Base-by-base conservation (phyloP, 345 rosid genomes). In the Brassica rapa region DNA sequence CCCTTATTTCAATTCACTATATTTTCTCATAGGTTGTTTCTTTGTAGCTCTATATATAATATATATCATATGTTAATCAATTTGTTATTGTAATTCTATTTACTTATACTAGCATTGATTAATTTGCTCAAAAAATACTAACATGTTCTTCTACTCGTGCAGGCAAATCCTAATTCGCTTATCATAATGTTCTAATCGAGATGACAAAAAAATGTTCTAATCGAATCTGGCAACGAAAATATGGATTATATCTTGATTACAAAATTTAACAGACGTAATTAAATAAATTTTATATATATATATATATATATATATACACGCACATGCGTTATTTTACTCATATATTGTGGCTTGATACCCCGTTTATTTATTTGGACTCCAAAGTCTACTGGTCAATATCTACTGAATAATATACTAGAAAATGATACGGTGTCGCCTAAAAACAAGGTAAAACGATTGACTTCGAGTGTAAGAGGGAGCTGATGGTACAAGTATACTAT, bases 111-210 rank as follows among this genome's bases (percentile, higher is more conserved):
- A 29, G 8, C 14, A 24, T 57, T 80, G 11, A 56, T 75, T 25
- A 25, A 25, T 25, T 25, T 25, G 29, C 29, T 4, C 29, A 25
- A 25, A 25, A 25, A 25, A 56, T 9, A 5, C 56, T 25, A 29
- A 14, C 24, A 11, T 53, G 70, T 69, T 62, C 68, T 61, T 30
- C 79, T 87, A 82, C 82, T 82, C 88, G 88, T 87, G 91, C 86
- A 88, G 95, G 81, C 90, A 85, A 75, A 73, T 51, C 68, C 81
- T 62, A 56, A 30, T 30, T 74, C 62, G 24, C 29, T 32, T 79
- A 59, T 49, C 69, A 66, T 67, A 60, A 41, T 63, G 46, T 60
- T 59, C 73, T 72, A 62, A 73, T 72, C 63, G 41, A 78, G 29
- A 25, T 25, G 29, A 25, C 29, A 25, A 25, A 25, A 25, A 25